Conservation (phyloP, 139 green algal species). For the Chlamydomonas sp. region DNA sequence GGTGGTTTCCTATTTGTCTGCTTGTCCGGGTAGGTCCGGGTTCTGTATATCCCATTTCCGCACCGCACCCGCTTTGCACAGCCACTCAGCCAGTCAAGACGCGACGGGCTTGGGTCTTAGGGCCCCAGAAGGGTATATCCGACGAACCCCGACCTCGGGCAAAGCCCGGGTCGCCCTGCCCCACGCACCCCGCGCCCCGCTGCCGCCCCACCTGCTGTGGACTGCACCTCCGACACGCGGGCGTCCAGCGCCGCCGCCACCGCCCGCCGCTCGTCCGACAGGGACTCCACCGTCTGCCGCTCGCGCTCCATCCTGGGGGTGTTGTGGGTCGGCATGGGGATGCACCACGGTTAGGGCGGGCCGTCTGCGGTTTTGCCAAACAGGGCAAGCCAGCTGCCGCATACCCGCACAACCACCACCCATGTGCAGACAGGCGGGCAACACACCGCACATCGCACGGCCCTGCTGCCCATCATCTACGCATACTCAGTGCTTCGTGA, state of each 20-base stretch:
- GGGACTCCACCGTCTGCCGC: conserved; percentile 36
- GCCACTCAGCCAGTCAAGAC: background rate
- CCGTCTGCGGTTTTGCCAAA: background rate
- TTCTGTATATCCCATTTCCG: background rate
- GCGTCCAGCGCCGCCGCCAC: conserved; percentile 50
- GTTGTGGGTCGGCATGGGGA: no score
- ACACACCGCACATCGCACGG: background rate
- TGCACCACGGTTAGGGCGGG: no score
- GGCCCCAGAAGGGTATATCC: no score
- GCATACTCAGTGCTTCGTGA: no score
- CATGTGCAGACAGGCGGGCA: background rate
- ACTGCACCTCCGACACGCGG: conserved; percentile 21
- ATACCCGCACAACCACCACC: background rate
- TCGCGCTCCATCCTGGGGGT: conserved; percentile 48
- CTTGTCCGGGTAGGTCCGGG: no score
- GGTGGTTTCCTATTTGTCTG: no score
- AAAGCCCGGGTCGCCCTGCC: no score
- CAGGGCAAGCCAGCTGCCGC: background rate
- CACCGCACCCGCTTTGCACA: background rate
- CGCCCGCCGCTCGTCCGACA: conserved; percentile 44
- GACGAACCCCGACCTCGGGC: no score
- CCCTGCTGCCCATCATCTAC: no score
- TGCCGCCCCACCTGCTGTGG: background rate
- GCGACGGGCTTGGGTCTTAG: no score
- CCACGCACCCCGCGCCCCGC: no score